Evolutionary conservation across 78 protist species (phyloP).

Genomic region (Dictyostelium capitatum): DNA sequence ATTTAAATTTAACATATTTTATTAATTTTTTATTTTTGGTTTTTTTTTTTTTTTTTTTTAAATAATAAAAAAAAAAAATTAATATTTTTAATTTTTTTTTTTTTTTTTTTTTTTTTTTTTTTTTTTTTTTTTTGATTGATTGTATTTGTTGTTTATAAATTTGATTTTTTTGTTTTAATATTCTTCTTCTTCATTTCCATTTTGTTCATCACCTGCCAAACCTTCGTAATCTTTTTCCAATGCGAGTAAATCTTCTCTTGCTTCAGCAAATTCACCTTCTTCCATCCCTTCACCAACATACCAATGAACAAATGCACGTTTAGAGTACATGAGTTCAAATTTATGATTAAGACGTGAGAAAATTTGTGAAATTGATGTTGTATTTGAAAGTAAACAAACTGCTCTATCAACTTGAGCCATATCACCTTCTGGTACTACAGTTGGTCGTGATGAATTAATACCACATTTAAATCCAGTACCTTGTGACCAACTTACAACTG

Average conservation of each 20-base stretch:
- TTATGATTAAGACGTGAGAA: conserved; percentile 96
- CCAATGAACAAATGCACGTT: conserved; percentile 99
- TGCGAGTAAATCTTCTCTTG: conserved; percentile 94
- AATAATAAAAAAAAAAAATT: too few species aligned
- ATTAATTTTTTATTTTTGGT: too few species aligned
- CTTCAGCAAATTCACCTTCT: conserved; percentile 99
- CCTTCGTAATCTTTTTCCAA: conserved; percentile 6
- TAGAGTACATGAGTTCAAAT: conserved; percentile 97
- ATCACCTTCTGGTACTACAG: conserved; percentile 99
- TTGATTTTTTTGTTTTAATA: background rate
- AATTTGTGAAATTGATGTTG: conserved; percentile 99
- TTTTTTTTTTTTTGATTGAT: too few species aligned
- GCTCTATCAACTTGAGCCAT: conserved; percentile 98
- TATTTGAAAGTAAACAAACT: conserved; percentile 97
- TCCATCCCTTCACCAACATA: conserved; percentile 99
- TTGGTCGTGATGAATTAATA: conserved; percentile 98
- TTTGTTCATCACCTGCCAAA: background rate
- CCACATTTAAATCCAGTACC: conserved; percentile 98
- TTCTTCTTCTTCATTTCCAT: conserved; percentile 1
- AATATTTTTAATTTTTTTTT: too few species aligned
- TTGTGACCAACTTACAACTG: conserved; percentile 99
- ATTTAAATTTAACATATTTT: too few species aligned
- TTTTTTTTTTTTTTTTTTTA: too few species aligned
- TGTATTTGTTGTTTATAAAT: background rate
- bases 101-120: too few species aligned